Evolutionary conservation across 2,329 filamentous ascomycete species (phyloP).

Genomic region (Xylariaceae sp.): DNA sequence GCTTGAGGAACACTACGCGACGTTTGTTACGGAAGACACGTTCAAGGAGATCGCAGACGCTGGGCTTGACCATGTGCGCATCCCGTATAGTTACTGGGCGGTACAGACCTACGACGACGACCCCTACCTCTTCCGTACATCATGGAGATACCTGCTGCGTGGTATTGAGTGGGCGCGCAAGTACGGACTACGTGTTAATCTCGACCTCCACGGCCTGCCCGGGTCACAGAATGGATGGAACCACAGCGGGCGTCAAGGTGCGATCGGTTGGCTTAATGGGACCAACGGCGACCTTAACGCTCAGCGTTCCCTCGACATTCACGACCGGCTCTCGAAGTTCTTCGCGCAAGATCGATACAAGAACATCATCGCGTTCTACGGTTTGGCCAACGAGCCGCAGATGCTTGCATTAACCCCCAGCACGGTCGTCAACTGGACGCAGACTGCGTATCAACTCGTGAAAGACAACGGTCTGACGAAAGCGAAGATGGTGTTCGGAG

Average conservation of each 20-base stretch:
- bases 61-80: constrained; percentile 93
- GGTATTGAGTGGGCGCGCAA: constrained; percentile 92
- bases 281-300: constrained; percentile 74
- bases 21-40: constrained; percentile 78
- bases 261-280: constrained; percentile 88
- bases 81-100: constrained; percentile 94
- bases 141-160: constrained; percentile 90
- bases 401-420: constrained; percentile 69
- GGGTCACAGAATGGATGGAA: constrained; percentile 98
- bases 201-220: constrained; percentile 87
- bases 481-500: constrained; percentile 77
- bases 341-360: constrained; percentile 91
- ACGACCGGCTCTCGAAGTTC: constrained; percentile 83
- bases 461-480: constrained; percentile 67
- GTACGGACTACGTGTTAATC: constrained; percentile 85
- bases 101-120: constrained; percentile 80
- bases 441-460: constrained; percentile 66
- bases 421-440: constrained; percentile 76
- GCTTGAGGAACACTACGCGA: constrained; percentile 88
- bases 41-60: constrained; percentile 82
- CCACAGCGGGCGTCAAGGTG: constrained; percentile 79
- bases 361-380: constrained; percentile 89
- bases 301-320: constrained; percentile 79
- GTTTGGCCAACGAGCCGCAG: constrained; percentile 87
- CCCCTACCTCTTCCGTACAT: constrained; percentile 79